phyloP scores from a whole-genome alignment of 2,329 filamentous ascomycete species.

The Pseudonectria buxi region DNA sequence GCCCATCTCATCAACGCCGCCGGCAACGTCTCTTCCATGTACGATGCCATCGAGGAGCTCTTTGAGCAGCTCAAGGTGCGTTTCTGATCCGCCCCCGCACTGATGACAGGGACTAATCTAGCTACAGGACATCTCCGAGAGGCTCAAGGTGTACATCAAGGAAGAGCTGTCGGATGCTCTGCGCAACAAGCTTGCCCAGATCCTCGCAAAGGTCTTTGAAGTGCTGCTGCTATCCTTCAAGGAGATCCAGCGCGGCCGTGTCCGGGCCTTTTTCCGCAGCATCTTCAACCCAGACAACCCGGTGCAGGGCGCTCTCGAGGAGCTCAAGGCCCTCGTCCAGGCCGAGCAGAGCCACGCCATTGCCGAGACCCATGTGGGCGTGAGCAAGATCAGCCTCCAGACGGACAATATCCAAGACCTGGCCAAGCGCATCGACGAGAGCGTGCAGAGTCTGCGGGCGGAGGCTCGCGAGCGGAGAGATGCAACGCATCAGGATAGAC shows the following conservation, averaged over 20 bases:
- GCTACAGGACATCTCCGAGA: constrained; percentile 33
- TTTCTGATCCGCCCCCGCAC: not conserved
- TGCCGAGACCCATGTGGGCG: constrained; percentile 36
- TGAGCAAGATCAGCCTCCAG: constrained; percentile 29
- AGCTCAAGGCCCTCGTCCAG: constrained; percentile 33
- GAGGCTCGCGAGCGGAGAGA: constrained; percentile 29
- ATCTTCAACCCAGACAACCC: constrained; percentile 34
- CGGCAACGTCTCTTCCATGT: constrained; percentile 36
- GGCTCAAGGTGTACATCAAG: constrained; percentile 35
- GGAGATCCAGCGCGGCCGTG: constrained; percentile 33
- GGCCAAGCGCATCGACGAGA: constrained; percentile 29
- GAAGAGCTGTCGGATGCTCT: constrained; percentile 32
- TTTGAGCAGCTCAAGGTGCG: constrained; percentile 34
- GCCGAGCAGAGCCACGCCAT: constrained; percentile 37
- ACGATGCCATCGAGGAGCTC: constrained; percentile 39
- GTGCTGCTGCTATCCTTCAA: constrained; percentile 38
- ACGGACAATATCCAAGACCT: constrained; percentile 30
- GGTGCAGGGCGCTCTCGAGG: constrained; percentile 33
- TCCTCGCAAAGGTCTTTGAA: constrained; percentile 38
- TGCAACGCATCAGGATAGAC: constrained; percentile 28
- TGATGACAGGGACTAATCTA: constrained; percentile 3
- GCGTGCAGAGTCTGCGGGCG: constrained; percentile 26
- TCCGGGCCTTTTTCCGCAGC: constrained; percentile 35
- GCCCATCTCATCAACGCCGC: constrained; percentile 37
- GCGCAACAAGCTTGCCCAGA: constrained; percentile 32